Evolutionary conservation across 805 yeast genomes (phyloP).

Genomic region (Torulaspora quercuum): DNA sequence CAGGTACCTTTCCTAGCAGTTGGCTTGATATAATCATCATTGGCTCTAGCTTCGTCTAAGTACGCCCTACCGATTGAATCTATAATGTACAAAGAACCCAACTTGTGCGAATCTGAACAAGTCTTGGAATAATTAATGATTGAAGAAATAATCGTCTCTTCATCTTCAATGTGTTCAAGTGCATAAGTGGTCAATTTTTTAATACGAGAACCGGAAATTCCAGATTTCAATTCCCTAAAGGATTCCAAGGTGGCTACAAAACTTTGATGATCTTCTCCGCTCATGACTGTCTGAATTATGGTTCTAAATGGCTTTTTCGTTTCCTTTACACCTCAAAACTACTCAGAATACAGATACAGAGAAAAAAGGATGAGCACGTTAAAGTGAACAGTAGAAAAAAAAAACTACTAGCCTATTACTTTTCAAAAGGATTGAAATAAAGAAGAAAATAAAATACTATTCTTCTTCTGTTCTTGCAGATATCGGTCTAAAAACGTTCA

Average conservation of each 20-base stretch:
- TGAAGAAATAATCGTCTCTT: conserved; percentile 28
- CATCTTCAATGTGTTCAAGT: conserved; percentile 53
- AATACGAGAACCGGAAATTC: conserved; percentile 94
- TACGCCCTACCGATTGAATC: conserved; percentile 89
- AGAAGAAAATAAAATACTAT: background rate
- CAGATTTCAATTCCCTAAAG: conserved; percentile 61
- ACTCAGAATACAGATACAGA: conserved; percentile 11
- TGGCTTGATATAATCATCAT: conserved; percentile 46
- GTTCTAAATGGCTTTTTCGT: conserved; percentile 1
- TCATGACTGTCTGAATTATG: conserved; percentile 4
- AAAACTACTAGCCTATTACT: conserved; percentile 15
- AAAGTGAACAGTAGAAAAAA: conserved; percentile 6
- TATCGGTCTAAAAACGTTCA: too few species aligned
- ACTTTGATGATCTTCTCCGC: conserved; percentile 29
- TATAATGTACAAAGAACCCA: conserved; percentile 86
- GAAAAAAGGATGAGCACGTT: conserved; percentile 1
- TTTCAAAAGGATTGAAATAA: conserved; percentile 1
- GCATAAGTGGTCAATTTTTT: conserved; percentile 79
- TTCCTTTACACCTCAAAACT: conserved; percentile 6
- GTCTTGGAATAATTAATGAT: conserved; percentile 53
- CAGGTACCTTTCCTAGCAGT: conserved; percentile 64
- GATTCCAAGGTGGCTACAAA: conserved; percentile 43
- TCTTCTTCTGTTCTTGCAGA: background rate
- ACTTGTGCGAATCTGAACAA: conserved; percentile 74
- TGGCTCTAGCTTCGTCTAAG: conserved; percentile 66